A percentile compares a stretch with the other conserved stretches of the same genome.
These are phyloP conservation scores for Pseudogymnoascus sp. DNA, from an alignment of 2,329 filamentous ascomycete species.

Conservation along the genomic window DNA sequence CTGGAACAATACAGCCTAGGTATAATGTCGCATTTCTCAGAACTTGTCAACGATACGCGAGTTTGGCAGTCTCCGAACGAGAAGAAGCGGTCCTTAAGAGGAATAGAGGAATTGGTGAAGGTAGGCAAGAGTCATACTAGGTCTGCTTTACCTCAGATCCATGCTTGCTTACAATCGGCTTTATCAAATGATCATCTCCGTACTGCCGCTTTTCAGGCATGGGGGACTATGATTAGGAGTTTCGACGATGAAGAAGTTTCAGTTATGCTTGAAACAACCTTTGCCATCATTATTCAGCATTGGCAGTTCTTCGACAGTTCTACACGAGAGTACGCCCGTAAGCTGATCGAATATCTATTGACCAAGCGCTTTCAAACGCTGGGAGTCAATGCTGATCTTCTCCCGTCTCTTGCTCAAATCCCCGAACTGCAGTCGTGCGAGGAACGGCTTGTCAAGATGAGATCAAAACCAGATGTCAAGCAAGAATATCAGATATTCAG, in stretches of 20 bases:
- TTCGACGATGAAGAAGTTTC: conserved; percentile 74
- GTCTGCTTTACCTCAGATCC: conserved; percentile 78
- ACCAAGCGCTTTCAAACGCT: conserved; percentile 15
- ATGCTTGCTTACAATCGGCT: conserved; percentile 83
- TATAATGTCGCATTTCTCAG: conserved; percentile 75
- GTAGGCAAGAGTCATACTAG: conserved; percentile 67
- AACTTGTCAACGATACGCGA: conserved; percentile 63
- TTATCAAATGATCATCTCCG: conserved; percentile 69
- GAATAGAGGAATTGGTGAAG: conserved; percentile 80
- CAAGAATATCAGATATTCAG: conserved; percentile 65
- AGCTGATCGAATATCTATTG: conserved; percentile 49
- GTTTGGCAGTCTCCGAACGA: conserved; percentile 55
- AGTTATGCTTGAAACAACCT: conserved; percentile 76
- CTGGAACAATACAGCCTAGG: conserved; percentile 79
- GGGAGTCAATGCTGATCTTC: conserved; percentile 42
- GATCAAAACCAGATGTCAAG: conserved; percentile 56
- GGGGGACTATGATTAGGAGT: conserved; percentile 69
- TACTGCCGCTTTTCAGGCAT: conserved; percentile 72
- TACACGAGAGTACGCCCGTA: conserved; percentile 52
- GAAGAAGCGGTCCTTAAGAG: conserved; percentile 69
- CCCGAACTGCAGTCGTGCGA: conserved; percentile 63
- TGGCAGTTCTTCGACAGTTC: conserved; percentile 62
- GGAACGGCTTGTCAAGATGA: conserved; percentile 55
- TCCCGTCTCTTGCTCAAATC: conserved; percentile 72
- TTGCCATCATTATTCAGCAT: conserved; percentile 76